Evolutionary conservation across 2,329 filamentous ascomycete species (phyloP).

Genomic region (Colletotrichum camelliae): DNA sequence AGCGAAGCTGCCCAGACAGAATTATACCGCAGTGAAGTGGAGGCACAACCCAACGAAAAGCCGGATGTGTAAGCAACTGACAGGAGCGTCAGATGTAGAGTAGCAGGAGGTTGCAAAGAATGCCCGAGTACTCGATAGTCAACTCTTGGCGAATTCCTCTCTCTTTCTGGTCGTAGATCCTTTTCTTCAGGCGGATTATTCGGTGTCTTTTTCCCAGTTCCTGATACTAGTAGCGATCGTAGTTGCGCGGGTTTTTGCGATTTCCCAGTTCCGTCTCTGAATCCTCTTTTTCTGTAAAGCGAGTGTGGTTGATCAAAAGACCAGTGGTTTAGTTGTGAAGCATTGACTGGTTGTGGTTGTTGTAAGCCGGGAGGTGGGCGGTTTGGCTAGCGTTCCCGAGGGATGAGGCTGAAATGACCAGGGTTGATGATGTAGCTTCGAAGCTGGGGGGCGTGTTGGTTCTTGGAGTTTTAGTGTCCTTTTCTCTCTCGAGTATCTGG

Average conservation of each 20-base stretch:
- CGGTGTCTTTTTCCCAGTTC: conserved; percentile 8
- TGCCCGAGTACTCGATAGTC: neutral
- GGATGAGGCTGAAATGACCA: conserved; percentile 5
- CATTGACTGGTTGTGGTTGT: conserved; percentile 4
- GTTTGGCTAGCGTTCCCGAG: neutral
- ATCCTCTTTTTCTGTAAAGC: conserved; percentile 29
- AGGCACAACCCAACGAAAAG: neutral
- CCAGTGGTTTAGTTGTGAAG: neutral
- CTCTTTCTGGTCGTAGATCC: conserved; percentile 20
- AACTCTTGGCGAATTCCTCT: conserved; percentile 11
- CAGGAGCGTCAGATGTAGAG: neutral
- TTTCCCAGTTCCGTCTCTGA: neutral
- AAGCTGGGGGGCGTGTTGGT: neutral
- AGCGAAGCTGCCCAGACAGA: neutral
- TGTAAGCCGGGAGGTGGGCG: neutral
- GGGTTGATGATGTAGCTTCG: conserved; percentile 1
- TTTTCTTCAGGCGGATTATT: conserved; percentile 13
- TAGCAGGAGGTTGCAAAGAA: conserved; percentile 2
- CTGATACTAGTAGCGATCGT: conserved; percentile 44
- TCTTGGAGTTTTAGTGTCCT: neutral
- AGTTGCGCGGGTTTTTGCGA: conserved; percentile 24
- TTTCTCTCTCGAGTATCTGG: conserved; percentile 22
- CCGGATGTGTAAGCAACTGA: conserved; percentile 16
- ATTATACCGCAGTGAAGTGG: conserved; percentile 9
- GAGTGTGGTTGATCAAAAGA: conserved; percentile 33